These are phyloP conservation scores for Chlorella sp. DNA, from an alignment of 139 green algal species.

Conservation along the genomic window DNA sequence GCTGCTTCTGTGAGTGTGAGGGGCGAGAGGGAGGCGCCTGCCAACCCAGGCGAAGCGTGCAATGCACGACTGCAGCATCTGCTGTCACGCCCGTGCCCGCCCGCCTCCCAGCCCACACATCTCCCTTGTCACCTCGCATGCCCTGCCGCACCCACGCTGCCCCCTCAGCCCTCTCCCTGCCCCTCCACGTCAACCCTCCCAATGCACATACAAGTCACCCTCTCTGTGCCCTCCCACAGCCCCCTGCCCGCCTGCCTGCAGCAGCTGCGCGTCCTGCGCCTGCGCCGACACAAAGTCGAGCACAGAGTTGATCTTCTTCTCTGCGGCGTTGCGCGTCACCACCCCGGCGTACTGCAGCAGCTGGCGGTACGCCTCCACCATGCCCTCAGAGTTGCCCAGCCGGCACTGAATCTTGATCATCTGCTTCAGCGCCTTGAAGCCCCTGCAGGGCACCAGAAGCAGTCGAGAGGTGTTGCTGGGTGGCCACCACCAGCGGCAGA, in stretches of 20 bases:
- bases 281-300: constrained; percentile 88
- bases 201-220: neutral
- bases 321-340: constrained; percentile 94
- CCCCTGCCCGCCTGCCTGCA: constrained; percentile 51
- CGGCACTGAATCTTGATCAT: constrained; percentile 96
- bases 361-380: constrained; percentile 92
- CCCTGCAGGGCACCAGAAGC: constrained; percentile 63
- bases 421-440: constrained; percentile 99
- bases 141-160: neutral
- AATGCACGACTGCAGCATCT: neutral
- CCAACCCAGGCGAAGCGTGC: neutral
- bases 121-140: too few relatives aligned
- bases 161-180: neutral
- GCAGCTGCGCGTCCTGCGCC: constrained; percentile 79
- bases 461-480: neutral
- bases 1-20: neutral
- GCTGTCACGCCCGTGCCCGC: neutral
- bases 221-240: too few relatives aligned
- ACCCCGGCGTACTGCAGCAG: constrained; percentile 44
- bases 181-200: neutral
- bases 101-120: neutral
- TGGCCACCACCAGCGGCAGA: neutral
- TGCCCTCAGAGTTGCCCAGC: constrained; percentile 72
- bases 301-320: constrained; percentile 99
- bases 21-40: neutral